Percentiles rank a stretch among this genome's conserved stretches.
These are phyloP conservation scores for Septoria petroselini DNA, from an alignment of 2,329 filamentous ascomycete species.

Conservation along the genomic window DNA sequence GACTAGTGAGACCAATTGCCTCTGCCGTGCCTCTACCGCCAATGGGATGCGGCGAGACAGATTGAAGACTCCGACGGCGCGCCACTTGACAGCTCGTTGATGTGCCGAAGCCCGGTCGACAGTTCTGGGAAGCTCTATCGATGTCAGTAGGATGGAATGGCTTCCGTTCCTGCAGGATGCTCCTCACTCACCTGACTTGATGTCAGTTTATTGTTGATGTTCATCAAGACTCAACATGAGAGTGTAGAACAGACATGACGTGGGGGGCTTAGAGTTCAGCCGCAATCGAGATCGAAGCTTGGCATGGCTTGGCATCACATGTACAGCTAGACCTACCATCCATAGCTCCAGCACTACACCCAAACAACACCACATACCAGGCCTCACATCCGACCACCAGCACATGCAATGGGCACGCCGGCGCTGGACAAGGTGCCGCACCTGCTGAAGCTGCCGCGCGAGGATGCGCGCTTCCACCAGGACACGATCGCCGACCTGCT, in stretches of 20 bases:
- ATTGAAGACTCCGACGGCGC: not conserved
- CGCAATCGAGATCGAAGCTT: slow-evolving; percentile 2
- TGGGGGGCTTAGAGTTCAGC: slow-evolving; percentile 15
- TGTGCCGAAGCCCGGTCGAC: not conserved
- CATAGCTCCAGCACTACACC: too few relatives aligned
- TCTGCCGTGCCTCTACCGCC: too few relatives aligned
- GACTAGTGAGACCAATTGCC: not conserved
- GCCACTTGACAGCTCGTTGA: slow-evolving; percentile 1
- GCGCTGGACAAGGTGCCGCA: slow-evolving; percentile 15
- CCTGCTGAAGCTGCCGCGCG: slow-evolving; percentile 21
- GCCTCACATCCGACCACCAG: too few relatives aligned
- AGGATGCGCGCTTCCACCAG: slow-evolving; percentile 32
- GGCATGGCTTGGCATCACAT: too few relatives aligned
- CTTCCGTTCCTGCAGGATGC: too few relatives aligned
- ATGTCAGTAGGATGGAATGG: too few relatives aligned
- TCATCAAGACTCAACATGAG: too few relatives aligned
- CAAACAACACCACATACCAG: too few relatives aligned
- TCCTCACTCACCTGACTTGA: too few relatives aligned
- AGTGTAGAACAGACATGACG: not conserved
- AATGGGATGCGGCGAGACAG: slow-evolving; percentile 3
- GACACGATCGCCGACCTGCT: slow-evolving; percentile 55
- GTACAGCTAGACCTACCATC: too few relatives aligned
- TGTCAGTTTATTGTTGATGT: too few relatives aligned
- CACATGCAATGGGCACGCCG: slow-evolving; percentile 25
- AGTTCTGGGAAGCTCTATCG: too few relatives aligned